Evolutionary conservation across 345 rosid genomes (phyloP).

Genomic region (Passiflora organensis): DNA sequence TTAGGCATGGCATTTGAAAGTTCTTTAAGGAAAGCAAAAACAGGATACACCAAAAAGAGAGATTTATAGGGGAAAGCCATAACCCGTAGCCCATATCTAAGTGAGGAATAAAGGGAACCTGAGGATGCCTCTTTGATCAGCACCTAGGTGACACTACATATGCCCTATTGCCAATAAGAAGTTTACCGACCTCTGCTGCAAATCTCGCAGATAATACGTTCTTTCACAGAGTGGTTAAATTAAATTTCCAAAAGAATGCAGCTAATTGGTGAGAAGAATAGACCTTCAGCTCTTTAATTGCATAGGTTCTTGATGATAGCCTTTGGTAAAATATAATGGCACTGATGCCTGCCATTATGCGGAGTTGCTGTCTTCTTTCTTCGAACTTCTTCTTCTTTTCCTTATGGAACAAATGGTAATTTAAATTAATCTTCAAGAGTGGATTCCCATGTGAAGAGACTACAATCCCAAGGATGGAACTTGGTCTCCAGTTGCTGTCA

Average conservation of each 20-base stretch:
- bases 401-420: too few species aligned
- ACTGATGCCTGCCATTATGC: neutral
- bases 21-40: neutral
- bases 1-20: too few species aligned
- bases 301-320: neutral
- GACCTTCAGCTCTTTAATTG: neutral
- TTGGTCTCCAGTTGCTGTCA: too few species aligned
- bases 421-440: too few species aligned
- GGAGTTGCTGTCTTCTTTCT: too few species aligned
- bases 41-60: neutral
- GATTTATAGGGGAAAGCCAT: neutral
- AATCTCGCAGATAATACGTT: constrained; percentile 11
- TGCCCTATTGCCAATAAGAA: neutral
- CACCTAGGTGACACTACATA: constrained; percentile 4
- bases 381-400: too few species aligned
- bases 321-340: neutral
- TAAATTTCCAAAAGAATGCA: constrained; percentile 6
- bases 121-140: constrained; percentile 1
- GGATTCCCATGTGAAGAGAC: too few species aligned
- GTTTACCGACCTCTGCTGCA: neutral
- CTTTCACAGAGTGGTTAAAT: too few species aligned
- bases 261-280: constrained; percentile 9
- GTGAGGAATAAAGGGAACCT: constrained; percentile 21
- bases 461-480: too few species aligned
- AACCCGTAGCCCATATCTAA: constrained; percentile 22